Conservation (phyloP, 805 yeast genomes). For the Yueomyces sinensis region DNA sequence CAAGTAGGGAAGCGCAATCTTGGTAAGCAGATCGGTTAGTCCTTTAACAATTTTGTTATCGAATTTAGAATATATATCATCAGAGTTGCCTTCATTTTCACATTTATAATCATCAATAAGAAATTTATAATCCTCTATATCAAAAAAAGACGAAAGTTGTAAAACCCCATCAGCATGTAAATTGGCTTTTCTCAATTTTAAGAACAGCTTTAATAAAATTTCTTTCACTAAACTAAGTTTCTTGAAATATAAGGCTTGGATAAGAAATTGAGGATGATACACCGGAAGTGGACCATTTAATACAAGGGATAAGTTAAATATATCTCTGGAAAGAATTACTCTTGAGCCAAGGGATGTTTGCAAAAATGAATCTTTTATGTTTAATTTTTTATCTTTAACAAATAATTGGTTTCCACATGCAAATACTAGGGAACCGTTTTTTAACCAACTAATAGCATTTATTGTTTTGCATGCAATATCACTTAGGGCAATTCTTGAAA, state of each 20-base stretch:
- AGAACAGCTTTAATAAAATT: slow-evolving; percentile 41
- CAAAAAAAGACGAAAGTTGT: slow-evolving; percentile 22
- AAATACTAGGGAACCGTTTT: slow-evolving; percentile 63
- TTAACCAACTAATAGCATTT: slow-evolving; percentile 83
- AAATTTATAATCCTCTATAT: slow-evolving; percentile 20
- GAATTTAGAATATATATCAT: slow-evolving; percentile 31
- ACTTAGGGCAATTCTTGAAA: slow-evolving; percentile 58
- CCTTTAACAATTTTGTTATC: slow-evolving; percentile 30
- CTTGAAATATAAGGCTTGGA: slow-evolving; percentile 58
- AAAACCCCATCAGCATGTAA: slow-evolving; percentile 24
- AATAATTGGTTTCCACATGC: slow-evolving; percentile 90
- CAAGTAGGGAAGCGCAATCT: slow-evolving; percentile 57
- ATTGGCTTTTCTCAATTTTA: slow-evolving; percentile 41
- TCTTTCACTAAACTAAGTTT: slow-evolving; percentile 41
- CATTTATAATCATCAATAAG: slow-evolving; percentile 11
- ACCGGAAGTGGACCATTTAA: slow-evolving; percentile 83
- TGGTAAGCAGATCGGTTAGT: slow-evolving; percentile 47
- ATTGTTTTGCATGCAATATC: slow-evolving; percentile 65
- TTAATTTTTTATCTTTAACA: slow-evolving; percentile 58
- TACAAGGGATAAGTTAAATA: slow-evolving; percentile 60
- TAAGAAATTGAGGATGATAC: slow-evolving; percentile 80
- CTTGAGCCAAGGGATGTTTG: slow-evolving; percentile 44
- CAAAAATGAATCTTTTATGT: slow-evolving; percentile 40
- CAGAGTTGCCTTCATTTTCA: slow-evolving; percentile 15
- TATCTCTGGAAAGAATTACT: slow-evolving; percentile 36